Evolutionary conservation across 768 basidiomycete genomes (phyloP).

Genomic region (Peribolospora baueri): DNA sequence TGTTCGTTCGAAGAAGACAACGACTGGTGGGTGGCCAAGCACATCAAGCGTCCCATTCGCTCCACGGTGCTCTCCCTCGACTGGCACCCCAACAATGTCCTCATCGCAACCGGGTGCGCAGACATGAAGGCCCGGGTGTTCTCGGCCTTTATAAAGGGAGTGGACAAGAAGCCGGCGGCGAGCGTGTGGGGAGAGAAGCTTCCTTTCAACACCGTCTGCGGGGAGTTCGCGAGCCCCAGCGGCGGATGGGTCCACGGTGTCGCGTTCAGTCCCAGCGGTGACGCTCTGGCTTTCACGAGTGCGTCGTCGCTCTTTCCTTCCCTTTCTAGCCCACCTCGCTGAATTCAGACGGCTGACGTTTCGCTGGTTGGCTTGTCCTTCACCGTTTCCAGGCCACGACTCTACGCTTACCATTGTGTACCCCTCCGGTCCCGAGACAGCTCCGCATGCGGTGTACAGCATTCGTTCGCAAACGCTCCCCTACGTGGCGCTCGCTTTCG

Average conservation of each 20-base stretch:
- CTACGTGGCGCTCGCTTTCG: conserved; percentile 63
- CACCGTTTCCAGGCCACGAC: conserved; percentile 47
- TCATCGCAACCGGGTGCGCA: conserved; percentile 87
- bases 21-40: conserved; percentile 97
- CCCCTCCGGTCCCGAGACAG: conserved; percentile 35
- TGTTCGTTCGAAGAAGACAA: conserved; percentile 94
- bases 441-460: conserved; percentile 31
- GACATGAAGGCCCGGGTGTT: conserved; percentile 96
- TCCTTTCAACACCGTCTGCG: conserved; percentile 92
- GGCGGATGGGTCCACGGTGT: conserved; percentile 97
- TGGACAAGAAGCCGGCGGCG: conserved; percentile 76
- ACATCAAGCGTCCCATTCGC: conserved; percentile 88
- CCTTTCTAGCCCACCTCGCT: background rate
- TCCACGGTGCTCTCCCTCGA: conserved; percentile 83
- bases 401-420: conserved; percentile 82
- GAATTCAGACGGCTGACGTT: background rate
- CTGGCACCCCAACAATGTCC: conserved; percentile 97
- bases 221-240: conserved; percentile 63
- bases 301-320: conserved; percentile 18
- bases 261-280: conserved; percentile 89
- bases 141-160: conserved; percentile 94
- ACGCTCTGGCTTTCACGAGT: conserved; percentile 80
- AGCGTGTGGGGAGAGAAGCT: conserved; percentile 94
- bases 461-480: conserved; percentile 60
- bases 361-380: background rate